Conservation (phyloP, 495 filamentous ascomycete genomes). For the Talaromyces ruber region DNA sequence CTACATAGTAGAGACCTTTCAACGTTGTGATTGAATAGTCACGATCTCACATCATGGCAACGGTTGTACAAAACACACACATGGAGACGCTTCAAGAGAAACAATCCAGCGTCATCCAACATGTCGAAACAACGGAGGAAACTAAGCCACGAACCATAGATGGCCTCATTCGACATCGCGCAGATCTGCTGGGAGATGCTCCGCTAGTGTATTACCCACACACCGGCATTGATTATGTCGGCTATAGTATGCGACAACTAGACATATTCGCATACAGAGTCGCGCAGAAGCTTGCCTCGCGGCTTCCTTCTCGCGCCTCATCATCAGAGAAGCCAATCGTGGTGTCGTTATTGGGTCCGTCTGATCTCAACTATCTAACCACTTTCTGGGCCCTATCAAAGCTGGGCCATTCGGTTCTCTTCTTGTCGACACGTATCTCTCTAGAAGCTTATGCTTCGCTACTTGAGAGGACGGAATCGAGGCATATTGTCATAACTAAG, state of each 20-base stretch:
- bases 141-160: not conserved
- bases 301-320: not conserved
- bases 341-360: slow-evolving; percentile 31
- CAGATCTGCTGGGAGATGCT: not conserved
- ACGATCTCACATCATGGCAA: not conserved
- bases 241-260: not conserved
- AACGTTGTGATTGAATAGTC: not conserved
- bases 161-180: not conserved
- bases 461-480: slow-evolving; percentile 24
- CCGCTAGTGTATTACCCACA: slow-evolving; percentile 1
- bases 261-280: not conserved
- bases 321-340: slow-evolving; percentile 28
- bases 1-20: too few relatives aligned
- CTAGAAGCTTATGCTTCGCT: slow-evolving; percentile 34
- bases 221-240: slow-evolving; percentile 1
- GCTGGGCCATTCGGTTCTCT: slow-evolving; percentile 38
- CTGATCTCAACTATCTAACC: slow-evolving; percentile 34
- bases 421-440: slow-evolving; percentile 37
- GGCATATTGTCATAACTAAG: slow-evolving; percentile 19
- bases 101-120: not conserved
- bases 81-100: not conserved
- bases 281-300: not conserved
- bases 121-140: not conserved
- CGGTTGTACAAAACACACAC: not conserved
- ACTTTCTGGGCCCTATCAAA: slow-evolving; percentile 32